Base-by-base conservation (phyloP, 345 rosid species). In the Gossypium bickii region DNA sequence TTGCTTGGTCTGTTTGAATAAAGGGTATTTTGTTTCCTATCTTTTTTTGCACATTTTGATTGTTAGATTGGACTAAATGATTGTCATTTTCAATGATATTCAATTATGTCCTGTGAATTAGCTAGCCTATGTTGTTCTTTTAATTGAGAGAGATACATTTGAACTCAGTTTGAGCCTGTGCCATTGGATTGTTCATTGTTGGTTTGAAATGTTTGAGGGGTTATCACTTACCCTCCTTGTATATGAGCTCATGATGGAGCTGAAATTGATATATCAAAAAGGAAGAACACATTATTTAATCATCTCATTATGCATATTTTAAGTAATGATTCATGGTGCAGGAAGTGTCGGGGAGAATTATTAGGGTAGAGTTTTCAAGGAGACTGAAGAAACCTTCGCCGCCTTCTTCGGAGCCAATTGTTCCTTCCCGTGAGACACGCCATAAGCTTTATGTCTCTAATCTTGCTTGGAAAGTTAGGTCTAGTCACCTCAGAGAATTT, bases 401-500 rank as follows among this genome's bases (percentile, higher is more conserved):
- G 18, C 80, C 34, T 3, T 85, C 82, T 74, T 78, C 52, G 1
- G 84, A 87, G 27, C 79, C 85, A 6, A 78, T 63, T 29, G 75
- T 78, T 72, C 80, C 85, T 51, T 38, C 79, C 20, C 72, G 71
- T 38, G 95, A 91, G 83, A 87, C 97, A 0, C 83, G 70, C 22
- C 87, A 91, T 76, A 88, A 91, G 73, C 90, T 95, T 76, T 92
- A 87, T 56, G 86, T 91, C 15, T 89, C 94, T 2, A 95, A 95
- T 81, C 94, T 95, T 52, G 89, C 94, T 71, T 92, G 99, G 99
- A 95, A 93, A 89, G 97, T 81, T 47, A 86, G 99, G 81, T 79
- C 92, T 12, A 85, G 65, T 22, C 91, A 93, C 78, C 91, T 93
- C 71, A 86, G 90, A 78, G 96, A 93, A 71, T 83, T 93, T 74